These are phyloP conservation scores for Inonotus obliquus DNA, from an alignment of 1,284 basidiomycete genomes.

Conservation along the genomic window DNA sequence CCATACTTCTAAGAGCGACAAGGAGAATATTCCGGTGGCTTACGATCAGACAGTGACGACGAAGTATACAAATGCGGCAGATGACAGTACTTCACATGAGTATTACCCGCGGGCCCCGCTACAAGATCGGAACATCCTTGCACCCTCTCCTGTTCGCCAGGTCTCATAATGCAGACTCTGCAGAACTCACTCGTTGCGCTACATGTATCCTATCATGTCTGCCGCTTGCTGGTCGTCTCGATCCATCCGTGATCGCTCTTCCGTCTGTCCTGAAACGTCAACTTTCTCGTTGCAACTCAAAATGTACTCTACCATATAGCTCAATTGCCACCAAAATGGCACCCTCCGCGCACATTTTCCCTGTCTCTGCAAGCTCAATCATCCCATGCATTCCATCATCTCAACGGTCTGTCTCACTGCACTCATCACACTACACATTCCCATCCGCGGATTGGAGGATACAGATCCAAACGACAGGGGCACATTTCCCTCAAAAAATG, in stretches of 20 bases:
- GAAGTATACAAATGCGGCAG: slow-evolving; percentile 63
- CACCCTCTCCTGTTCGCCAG: slow-evolving; percentile 20
- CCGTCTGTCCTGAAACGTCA: not conserved
- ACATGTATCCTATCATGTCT: not conserved
- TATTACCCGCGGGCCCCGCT: slow-evolving; percentile 58
- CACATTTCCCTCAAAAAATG: not conserved
- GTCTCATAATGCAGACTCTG: slow-evolving; percentile 20
- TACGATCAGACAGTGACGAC: slow-evolving; percentile 60
- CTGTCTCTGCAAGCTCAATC: slow-evolving; percentile 24
- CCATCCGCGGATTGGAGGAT: slow-evolving; percentile 13
- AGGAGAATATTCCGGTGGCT: slow-evolving; percentile 68
- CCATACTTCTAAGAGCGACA: slow-evolving; percentile 59
- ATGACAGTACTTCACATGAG: slow-evolving; percentile 75
- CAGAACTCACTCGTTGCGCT: slow-evolving; percentile 32
- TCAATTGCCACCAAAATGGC: slow-evolving; percentile 18
- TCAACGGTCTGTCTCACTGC: slow-evolving; percentile 22
- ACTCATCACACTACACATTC: slow-evolving; percentile 14
- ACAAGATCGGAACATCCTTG: slow-evolving; percentile 53
- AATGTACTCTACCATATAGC: slow-evolving; percentile 21
- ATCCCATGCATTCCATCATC: slow-evolving; percentile 31
- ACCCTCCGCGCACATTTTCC: slow-evolving; percentile 15
- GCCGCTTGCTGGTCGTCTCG: slow-evolving; percentile 3
- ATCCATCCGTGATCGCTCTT: slow-evolving; percentile 4
- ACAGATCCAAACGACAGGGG: slow-evolving; percentile 12
- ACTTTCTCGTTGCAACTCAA: slow-evolving; percentile 14